Evolutionary conservation across 345 rosid species (phyloP), one percentile per base, ranked within the genome.

Genomic region (Brassica cretica): DNA sequence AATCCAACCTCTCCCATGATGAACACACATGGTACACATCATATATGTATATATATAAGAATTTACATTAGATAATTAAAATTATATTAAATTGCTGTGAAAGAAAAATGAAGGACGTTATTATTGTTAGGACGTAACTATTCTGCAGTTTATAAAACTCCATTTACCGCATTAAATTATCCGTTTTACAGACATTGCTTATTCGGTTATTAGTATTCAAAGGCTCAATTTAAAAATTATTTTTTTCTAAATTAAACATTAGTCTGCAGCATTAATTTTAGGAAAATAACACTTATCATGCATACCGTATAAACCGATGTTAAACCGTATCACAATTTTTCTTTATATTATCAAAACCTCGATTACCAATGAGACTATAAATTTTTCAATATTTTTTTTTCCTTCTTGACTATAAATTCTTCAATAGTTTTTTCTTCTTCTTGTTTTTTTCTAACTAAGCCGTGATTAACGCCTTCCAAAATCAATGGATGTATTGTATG

Each of bases 391-490:
- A 39, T 8, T 39, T 39, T 37, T 37, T 39, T 11, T 39, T 39
- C 46, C 29, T 35, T 35, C 0, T 39, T 9, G 46, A 8, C 12
- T 39, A 39, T 39, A 39, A 39, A 35, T 35, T 35, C 41, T 35
- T 35, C 41, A 35, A 35, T 6, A 35, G 9, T 35, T 35, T 41
- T 41, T 41, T 41, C 14, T 41, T 41, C 14, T 41, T 11, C 5
- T 41, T 41, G 14, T 41, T 70, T 12, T 7, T 60, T 29, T 41
- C 0, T 39, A 35, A 41, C 14, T 41, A 60, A 77, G 76, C 88
- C 92, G 92, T 85, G 92, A 90, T 87, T 90, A 86, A 75, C 89
- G 92, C 91, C 14, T 70, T 62, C 33, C 3, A 72, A 76, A 60
- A 59, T 76, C 64, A 44, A 21, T 58, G 32, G 58, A 63, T 56